Base-by-base conservation (phyloP, 805 yeast genomes). In the Hanseniaspora nectarophila region DNA sequence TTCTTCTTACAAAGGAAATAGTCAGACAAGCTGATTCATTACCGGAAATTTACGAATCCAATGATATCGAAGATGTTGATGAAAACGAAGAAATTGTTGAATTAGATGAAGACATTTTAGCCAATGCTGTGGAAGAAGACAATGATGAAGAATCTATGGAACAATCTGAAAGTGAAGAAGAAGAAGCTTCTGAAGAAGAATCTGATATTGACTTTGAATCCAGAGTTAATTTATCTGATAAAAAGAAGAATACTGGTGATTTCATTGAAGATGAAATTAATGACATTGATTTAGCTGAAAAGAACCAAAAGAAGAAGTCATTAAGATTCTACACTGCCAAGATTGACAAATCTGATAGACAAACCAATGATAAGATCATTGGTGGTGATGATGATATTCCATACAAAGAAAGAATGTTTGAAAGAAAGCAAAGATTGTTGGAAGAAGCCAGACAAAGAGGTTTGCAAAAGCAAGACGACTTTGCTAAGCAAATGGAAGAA, bases 321-420 rank as follows among this genome's bases (percentile, higher is more conserved):
- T 76, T 92, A 60, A 81, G 97, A 55, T 92, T 92, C 79, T 92
- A 92, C 74, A 92, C 98, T 1, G 85, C 97, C 54, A 89, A 90
- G 68, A 89, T 92, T 66, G 96, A 88, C 65, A 95, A 89, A 69
- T 82, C 81, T 49, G 80, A 75, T 26, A 72, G 73, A 58, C 82
- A 82, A 65, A 76, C 76, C 55, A 70, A 69, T 40, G 81, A 81
- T 44, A 73, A 69, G 58, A 3, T 49, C 3, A 76, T 70, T 56
- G 73, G 78, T 43, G 98, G 97, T 60, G 98, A 90, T 66, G 75
- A 76, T 56, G 98, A 90, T 68, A 70, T 90, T 54, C 97, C 97
- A 16, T 90, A 92, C 67, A 80, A 78, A 59, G 97, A 90, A 68
- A 77, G 97, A 60, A 73, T 85, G 42, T 89, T 77, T 61, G 97